phyloP scores from a whole-genome alignment of 768 basidiomycete species.

The Kwoniella pini region DNA sequence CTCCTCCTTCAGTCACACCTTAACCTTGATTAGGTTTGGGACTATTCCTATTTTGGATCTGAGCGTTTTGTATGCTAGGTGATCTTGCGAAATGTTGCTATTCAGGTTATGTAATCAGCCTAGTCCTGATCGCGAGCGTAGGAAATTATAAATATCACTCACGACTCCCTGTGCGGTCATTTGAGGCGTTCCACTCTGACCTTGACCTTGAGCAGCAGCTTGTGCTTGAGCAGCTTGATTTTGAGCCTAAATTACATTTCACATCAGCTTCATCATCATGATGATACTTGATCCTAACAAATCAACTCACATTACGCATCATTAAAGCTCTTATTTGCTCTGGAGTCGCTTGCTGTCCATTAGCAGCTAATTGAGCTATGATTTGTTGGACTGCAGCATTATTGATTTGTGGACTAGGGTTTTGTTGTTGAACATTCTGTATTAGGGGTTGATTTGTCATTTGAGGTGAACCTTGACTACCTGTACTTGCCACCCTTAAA shows the following conservation, averaged over 20 bases:
- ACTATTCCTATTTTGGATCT: constrained; percentile 23
- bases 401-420: constrained; percentile 18
- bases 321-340: constrained; percentile 36
- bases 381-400: constrained; percentile 31
- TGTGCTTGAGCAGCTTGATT: constrained; percentile 22
- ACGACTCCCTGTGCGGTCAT: constrained; percentile 17
- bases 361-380: constrained; percentile 25
- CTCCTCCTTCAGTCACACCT: too few species aligned
- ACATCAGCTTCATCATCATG: constrained; percentile 3
- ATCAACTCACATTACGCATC: constrained; percentile 32
- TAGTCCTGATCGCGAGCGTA: too few species aligned
- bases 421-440: constrained; percentile 2
- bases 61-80: constrained; percentile 33
- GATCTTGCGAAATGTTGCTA: constrained; percentile 35
- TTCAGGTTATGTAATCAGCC: neutral
- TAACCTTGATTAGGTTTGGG: constrained; percentile 26
- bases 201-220: constrained; percentile 28
- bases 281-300: constrained; percentile 4
- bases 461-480: constrained; percentile 32
- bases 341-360: constrained; percentile 36
- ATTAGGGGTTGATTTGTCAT: constrained; percentile 6
- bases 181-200: constrained; percentile 19
- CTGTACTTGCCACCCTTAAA: constrained; percentile 29
- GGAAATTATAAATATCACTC: neutral
- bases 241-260: constrained; percentile 19